Base-by-base conservation (phyloP, 495 filamentous ascomycete species). In the Tuber microsphaerosporum region DNA sequence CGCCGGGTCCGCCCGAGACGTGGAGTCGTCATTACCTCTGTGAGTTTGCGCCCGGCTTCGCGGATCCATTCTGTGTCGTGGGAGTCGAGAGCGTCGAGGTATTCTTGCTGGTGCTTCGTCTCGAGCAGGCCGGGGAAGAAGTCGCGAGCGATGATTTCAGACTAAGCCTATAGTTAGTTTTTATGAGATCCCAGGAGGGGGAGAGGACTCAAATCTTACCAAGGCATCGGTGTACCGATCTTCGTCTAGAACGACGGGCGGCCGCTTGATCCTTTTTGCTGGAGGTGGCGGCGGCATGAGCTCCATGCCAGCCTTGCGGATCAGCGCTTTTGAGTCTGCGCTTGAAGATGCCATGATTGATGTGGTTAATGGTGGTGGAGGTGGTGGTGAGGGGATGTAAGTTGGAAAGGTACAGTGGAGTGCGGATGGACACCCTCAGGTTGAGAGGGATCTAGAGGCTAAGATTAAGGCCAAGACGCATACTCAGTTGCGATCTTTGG, bases 101-200 rank as follows among this genome's bases (percentile, higher is more conserved):
- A 97, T 78, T 99, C 95, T 80, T 94, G 90, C 81, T 97, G 93
- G 5, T 89, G 89, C 76, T 97, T 89, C 43, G 89, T 90, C 80
- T 98, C 94, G 1, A 94, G 86, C 0, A 99, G 87, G 3, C 94
- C 95, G 0, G 95, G 95, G 83, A 97, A 99, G 87, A 95, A 99
- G 85, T 99, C 96, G 56, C 96, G 92, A 43, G 92, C 92, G 73
- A 98, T 97, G 79, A 99, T 98, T 71, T 97, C 91, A 2, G 94
- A 97, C 81, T 82, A 44, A 44, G 12, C 41, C n/a, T 68, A 22
- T 22, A 48, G 61, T 76, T 51, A 73, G 74, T 19, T 61, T 61
- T 22, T 37, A 16, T 22, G 20, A 77, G 45, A 73, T 7, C 17
- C 10, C 3, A 46, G 70, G 73, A 16, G 20, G 31, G 39, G 20